Base-by-base conservation (phyloP, 352 stramenopile genomes). In the Phytophthora melonis region DNA sequence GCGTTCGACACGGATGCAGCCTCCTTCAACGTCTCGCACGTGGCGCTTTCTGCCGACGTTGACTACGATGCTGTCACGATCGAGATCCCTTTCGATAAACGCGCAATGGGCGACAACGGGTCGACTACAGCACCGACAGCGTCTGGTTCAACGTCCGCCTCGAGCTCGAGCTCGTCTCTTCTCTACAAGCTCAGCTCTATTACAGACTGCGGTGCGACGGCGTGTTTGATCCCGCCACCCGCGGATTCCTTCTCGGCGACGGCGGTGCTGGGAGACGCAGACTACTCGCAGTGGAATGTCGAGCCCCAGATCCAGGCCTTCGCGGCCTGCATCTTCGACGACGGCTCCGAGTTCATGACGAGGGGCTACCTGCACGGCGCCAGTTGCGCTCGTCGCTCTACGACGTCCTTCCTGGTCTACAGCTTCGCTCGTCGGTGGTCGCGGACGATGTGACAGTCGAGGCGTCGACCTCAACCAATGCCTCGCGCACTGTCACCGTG, bases 321-420 rank as follows among this genome's bases (percentile, higher is more conserved):
- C 9, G 71, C 80, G 10, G 56, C 76, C 4, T 85, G 80, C 13
- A 30, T 71, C 21, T 83, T 80, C 34, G 65, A 71, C 18, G 36
- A 74, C 23, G 68, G 63, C 25, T 72, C 77, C 3, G 74, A 84
- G 45, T 75, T 71, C 58, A 58, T 83, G 61, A 82, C 75, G 16
- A 6, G 45, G 16, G 66, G 68, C 5, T 82, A 82, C 16, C 52
- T 83, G 19, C 72, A 83, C 13, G 78, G 72, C 7, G 14, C 30
- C 2, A 63, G 58, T 23, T 87, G 77, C 45, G 72, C 58, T 34
- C 45, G 45, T 9, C 72, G 68, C 10, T 73, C 75, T 5, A 67
- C 79, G 11, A 77, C 77, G 34, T 86, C 79, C 1, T 79, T 90
- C 70, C 68, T 89, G 10, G 70, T 91, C 52, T 82, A 84, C 50